These are phyloP conservation scores for Exophiala lecanii-corni DNA, from an alignment of 2,329 filamentous ascomycete genomes.

Conservation along the genomic window DNA sequence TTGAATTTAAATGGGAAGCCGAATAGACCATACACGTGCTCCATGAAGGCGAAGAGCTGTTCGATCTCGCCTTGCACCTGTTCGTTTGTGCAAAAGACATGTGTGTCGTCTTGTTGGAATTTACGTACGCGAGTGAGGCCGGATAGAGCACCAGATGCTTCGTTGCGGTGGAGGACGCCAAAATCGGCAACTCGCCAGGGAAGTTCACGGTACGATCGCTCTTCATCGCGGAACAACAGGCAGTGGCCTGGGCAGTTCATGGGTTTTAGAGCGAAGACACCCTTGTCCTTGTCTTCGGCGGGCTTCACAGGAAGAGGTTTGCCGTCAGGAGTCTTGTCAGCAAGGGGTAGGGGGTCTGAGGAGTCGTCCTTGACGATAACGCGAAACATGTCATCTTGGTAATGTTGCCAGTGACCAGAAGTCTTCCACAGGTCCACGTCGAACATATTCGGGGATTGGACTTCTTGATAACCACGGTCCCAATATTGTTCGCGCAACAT, in stretches of 20 bases:
- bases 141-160: conserved; percentile 84
- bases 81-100: conserved; percentile 87
- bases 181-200: conserved; percentile 94
- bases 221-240: conserved; percentile 72
- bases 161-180: conserved; percentile 90
- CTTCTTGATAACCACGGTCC: conserved; percentile 89
- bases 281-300: conserved; percentile 59
- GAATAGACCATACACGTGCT: conserved; percentile 72
- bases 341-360: conserved; percentile 23
- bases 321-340: conserved; percentile 24
- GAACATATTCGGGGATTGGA: conserved; percentile 95
- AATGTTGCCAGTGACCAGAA: conserved; percentile 90
- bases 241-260: conserved; percentile 99
- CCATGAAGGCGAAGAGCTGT: conserved; percentile 80
- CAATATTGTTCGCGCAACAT: conserved; percentile 86
- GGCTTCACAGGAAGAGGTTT: conserved; percentile 32
- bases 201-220: conserved; percentile 82
- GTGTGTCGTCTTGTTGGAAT: conserved; percentile 94
- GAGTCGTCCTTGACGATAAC: conserved; percentile 50
- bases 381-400: conserved; percentile 95
- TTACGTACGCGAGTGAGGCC: conserved; percentile 88
- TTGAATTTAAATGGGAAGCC: conserved; percentile 91
- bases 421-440: conserved; percentile 90
- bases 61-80: conserved; percentile 73
- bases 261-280: conserved; percentile 79